Percentiles rank a stretch among this genome's conserved stretches.
These are phyloP conservation scores for Chrysosporium queenslandicum DNA, from an alignment of 2,329 filamentous ascomycete species.

Conservation along the genomic window DNA sequence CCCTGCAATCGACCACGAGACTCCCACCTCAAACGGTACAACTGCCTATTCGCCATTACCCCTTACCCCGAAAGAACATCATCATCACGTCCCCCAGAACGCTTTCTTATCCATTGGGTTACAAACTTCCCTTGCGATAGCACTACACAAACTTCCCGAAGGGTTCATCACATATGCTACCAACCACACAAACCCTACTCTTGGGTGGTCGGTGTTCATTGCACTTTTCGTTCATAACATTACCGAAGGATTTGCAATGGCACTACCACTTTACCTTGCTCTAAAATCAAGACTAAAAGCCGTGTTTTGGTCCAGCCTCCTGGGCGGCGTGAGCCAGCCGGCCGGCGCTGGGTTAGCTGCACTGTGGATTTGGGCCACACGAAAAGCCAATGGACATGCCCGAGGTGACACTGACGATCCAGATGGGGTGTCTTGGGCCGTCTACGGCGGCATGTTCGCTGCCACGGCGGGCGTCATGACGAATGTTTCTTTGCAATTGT, in stretches of 20 bases:
- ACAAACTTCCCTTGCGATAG: constrained; percentile 89
- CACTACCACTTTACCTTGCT: constrained; percentile 83
- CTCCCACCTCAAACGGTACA: neutral
- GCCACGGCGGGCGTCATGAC: constrained; percentile 90
- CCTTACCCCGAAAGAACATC: constrained; percentile 47
- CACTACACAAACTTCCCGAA: constrained; percentile 88
- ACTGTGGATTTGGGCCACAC: constrained; percentile 70
- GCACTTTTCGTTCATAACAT: constrained; percentile 98
- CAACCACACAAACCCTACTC: constrained; percentile 82
- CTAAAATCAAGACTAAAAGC: constrained; percentile 69
- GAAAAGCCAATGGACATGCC: constrained; percentile 27
- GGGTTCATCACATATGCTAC: constrained; percentile 87
- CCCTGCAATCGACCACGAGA: neutral
- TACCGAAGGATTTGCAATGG: constrained; percentile 90
- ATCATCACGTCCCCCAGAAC: constrained; percentile 91
- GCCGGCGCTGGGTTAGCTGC: constrained; percentile 75
- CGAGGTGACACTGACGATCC: constrained; percentile 21
- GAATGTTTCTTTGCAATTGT: constrained; percentile 79
- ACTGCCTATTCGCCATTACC: constrained; percentile 5
- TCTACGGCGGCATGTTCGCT: constrained; percentile 62
- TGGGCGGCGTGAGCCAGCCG: constrained; percentile 82
- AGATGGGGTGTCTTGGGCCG: constrained; percentile 42
- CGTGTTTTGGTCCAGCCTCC: constrained; percentile 70
- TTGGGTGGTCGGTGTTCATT: constrained; percentile 88
- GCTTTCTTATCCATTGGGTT: constrained; percentile 91